phyloP scores from a whole-genome alignment of 2,329 filamentous ascomycete genomes.

The Curvularia sp. region DNA sequence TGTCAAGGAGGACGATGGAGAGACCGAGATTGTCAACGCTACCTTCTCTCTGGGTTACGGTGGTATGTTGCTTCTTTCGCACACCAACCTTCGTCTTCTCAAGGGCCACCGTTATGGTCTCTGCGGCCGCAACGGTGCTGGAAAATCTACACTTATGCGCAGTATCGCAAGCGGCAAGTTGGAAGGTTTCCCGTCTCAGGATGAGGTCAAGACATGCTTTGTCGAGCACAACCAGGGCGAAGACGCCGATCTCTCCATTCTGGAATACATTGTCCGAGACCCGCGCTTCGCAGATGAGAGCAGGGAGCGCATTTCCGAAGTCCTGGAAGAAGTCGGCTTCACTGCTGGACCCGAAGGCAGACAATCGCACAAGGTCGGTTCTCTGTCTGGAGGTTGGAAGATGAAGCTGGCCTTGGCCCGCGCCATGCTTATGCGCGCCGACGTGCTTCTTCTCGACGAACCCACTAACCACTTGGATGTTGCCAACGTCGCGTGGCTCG shows the following conservation, averaged over 20 bases:
- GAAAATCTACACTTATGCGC: conserved; percentile 99
- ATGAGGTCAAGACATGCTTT: conserved; percentile 93
- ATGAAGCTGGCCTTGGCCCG: conserved; percentile 98
- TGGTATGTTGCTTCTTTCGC: conserved; percentile 94
- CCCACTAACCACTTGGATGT: conserved; percentile 99
- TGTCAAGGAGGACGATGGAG: conserved; percentile 86
- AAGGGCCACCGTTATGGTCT: conserved; percentile 98
- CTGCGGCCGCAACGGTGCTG: conserved; percentile 94
- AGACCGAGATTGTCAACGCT: conserved; percentile 95
- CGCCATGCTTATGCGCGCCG: conserved; percentile 96
- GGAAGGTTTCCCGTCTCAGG: conserved; percentile 92
- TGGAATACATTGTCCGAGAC: conserved; percentile 91
- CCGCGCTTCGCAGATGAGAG: conserved; percentile 82
- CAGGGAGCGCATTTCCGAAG: conserved; percentile 78
- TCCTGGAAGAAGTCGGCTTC: conserved; percentile 92
- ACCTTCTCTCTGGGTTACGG: conserved; percentile 97
- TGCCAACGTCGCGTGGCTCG: conserved; percentile 92
- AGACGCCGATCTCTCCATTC: conserved; percentile 93
- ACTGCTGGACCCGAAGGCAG: conserved; percentile 86
- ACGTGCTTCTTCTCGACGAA: conserved; percentile 95
- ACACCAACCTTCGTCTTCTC: conserved; percentile 91
- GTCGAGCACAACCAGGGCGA: conserved; percentile 99
- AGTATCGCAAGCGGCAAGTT: conserved; percentile 95
- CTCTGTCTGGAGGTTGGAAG: conserved; percentile 97
- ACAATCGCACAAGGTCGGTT: conserved; percentile 89